Evolutionary conservation across 257 asterid species (phyloP).

Genomic region (Solanum gandarillasii): DNA sequence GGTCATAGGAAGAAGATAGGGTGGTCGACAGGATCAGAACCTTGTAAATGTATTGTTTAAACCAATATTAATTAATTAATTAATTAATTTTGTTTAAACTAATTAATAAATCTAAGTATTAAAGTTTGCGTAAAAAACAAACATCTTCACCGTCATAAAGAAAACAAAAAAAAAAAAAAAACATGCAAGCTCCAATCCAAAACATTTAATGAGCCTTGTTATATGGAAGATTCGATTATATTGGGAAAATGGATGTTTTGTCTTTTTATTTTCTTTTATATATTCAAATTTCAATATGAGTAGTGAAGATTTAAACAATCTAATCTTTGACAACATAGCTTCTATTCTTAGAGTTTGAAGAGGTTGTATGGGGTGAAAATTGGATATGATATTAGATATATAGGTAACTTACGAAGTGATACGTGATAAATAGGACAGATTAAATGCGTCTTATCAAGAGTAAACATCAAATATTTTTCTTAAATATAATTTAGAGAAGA

Average conservation of each 20-base stretch:
- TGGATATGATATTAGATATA: no score
- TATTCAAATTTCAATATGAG: no score
- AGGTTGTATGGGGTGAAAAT: background rate
- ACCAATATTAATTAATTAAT: slow-evolving; percentile 10
- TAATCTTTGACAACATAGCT: no score
- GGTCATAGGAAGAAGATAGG: slow-evolving; percentile 31
- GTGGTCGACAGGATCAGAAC: slow-evolving; percentile 61
- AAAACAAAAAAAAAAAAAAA: slow-evolving; percentile 41
- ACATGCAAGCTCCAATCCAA: slow-evolving; percentile 64
- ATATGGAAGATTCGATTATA: slow-evolving; percentile 78
- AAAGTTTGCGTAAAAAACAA: slow-evolving; percentile 46
- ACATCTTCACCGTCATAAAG: slow-evolving; percentile 94
- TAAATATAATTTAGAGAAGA: no score
- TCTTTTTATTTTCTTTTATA: background rate
- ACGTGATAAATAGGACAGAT: no score
- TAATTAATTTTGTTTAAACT: slow-evolving; percentile 5
- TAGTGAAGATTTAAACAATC: no score
- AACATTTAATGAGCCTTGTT: slow-evolving; percentile 75
- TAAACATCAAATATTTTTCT: no score
- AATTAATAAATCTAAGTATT: slow-evolving; percentile 23
- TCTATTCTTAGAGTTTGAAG: no score
- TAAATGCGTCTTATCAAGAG: no score
- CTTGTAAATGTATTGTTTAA: slow-evolving; percentile 48
- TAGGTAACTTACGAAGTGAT: no score
- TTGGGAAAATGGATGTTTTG: slow-evolving; percentile 63